Evolutionary conservation across 2,329 filamentous ascomycete genomes (phyloP).

Genomic region (Penicillium expansum): DNA sequence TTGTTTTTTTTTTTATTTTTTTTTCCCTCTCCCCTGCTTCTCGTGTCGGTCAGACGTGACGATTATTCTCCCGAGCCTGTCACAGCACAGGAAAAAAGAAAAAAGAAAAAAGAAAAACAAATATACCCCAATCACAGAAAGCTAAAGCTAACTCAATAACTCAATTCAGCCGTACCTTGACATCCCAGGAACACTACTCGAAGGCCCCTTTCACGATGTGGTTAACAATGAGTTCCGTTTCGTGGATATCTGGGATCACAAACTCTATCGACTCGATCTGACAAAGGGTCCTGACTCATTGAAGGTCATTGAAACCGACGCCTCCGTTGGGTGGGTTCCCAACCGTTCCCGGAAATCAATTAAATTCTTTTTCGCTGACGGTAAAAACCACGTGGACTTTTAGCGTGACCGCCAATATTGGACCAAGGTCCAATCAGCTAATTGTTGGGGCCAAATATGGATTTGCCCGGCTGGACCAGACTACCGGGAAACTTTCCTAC

Average conservation of each 20-base stretch:
- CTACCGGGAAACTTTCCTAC: conserved; percentile 55
- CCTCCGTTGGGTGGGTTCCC: conserved; percentile 51
- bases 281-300: conserved; percentile 59
- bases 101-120: neutral
- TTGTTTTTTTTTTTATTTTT: neutral
- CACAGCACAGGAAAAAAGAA: neutral
- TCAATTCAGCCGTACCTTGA: conserved; percentile 39
- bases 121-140: conserved; percentile 14
- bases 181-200: conserved; percentile 39
- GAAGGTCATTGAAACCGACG: conserved; percentile 56
- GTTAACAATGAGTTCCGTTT: conserved; percentile 44
- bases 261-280: conserved; percentile 69
- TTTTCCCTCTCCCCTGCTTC: conserved; percentile 2
- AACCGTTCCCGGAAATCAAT: neutral
- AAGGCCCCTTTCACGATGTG: conserved; percentile 42
- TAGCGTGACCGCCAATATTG: conserved; percentile 75
- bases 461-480: conserved; percentile 71
- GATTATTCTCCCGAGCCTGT: conserved; percentile 1
- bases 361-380: conserved; percentile 16
- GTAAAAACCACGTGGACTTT: conserved; percentile 15
- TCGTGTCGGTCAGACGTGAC: conserved; percentile 19
- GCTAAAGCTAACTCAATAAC: conserved; percentile 2
- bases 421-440: conserved; percentile 61
- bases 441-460: conserved; percentile 78
- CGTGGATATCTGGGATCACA: conserved; percentile 72